phyloP scores from a whole-genome alignment of 441 rosid genomes.

The Omphalea diandra region DNA sequence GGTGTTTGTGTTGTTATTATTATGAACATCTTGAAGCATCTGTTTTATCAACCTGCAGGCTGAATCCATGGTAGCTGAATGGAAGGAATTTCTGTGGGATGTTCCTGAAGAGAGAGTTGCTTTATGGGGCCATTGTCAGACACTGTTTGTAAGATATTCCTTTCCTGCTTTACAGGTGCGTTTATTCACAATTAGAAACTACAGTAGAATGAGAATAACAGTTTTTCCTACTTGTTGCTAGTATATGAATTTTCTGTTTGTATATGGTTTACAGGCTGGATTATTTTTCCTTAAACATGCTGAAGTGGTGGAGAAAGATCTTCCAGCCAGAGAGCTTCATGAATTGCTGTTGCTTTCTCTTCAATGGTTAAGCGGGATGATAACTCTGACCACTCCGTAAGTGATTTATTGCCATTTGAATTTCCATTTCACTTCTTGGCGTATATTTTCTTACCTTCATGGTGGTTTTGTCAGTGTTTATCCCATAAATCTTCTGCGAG shows the following conservation, averaged over 20 bases:
- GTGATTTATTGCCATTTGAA: constrained; percentile 34
- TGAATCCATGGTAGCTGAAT: constrained; percentile 98
- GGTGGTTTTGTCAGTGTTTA: constrained; percentile 65
- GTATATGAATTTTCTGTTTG: constrained; percentile 21
- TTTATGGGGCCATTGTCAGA: constrained; percentile 98
- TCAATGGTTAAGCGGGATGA: constrained; percentile 97
- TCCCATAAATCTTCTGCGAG: constrained; percentile 89
- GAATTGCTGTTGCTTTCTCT: constrained; percentile 90
- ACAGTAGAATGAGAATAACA: constrained; percentile 1
- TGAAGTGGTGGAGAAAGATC: constrained; percentile 93
- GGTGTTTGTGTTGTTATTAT: neutral
- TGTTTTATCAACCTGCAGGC: constrained; percentile 52
- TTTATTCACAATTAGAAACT: constrained; percentile 19
- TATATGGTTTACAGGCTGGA: constrained; percentile 74
- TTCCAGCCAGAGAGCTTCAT: constrained; percentile 90
- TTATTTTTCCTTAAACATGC: constrained; percentile 95
- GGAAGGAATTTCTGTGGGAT: constrained; percentile 99
- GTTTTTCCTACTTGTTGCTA: constrained; percentile 27
- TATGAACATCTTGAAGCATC: neutral
- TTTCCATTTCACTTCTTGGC: constrained; percentile 17
- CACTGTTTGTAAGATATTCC: constrained; percentile 78
- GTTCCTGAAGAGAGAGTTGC: constrained; percentile 99
- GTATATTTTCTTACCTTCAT: constrained; percentile 32
- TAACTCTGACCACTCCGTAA: constrained; percentile 80
- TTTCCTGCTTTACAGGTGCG: constrained; percentile 86